These are phyloP conservation scores for Metarhizium rileyi DNA, from an alignment of 2,329 filamentous ascomycete genomes.

Conservation along the genomic window DNA sequence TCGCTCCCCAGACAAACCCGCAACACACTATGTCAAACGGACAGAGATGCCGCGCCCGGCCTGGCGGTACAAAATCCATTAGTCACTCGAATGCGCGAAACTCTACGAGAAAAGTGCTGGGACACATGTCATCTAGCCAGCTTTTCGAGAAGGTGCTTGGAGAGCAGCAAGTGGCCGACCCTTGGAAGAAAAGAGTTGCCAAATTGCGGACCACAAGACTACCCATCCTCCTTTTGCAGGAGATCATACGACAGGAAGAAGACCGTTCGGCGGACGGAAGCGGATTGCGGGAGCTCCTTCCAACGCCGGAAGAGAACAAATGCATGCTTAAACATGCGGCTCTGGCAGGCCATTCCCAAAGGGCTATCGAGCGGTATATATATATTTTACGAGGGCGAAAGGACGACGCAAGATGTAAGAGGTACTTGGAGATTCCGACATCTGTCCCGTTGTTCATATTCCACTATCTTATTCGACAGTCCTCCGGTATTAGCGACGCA, in stretches of 20 bases:
- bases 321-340: conserved; percentile 11
- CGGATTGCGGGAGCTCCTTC: conserved; percentile 16
- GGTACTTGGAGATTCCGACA: conserved; percentile 18
- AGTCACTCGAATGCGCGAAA: neutral
- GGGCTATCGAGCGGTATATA: conserved; percentile 16
- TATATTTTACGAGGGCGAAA: conserved; percentile 19
- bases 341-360: conserved; percentile 13
- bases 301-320: conserved; percentile 15
- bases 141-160: conserved; percentile 16
- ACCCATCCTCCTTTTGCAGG: conserved; percentile 22
- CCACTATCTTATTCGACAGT: conserved; percentile 19
- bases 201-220: conserved; percentile 17
- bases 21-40: neutral
- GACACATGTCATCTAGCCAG: conserved; percentile 14
- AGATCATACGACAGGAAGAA: conserved; percentile 17
- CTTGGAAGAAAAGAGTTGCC: conserved; percentile 14
- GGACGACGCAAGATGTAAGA: conserved; percentile 22
- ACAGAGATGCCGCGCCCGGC: neutral
- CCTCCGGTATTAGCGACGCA: conserved; percentile 15
- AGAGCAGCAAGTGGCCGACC: neutral
- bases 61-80: neutral
- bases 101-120: conserved; percentile 11
- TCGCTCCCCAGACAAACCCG: neutral
- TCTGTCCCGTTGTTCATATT: conserved; percentile 21
- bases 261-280: conserved; percentile 8